A percentile compares a stretch with the other conserved stretches of the same genome.
Evolutionary conservation across 2,329 filamentous ascomycete genomes (phyloP).

Genomic region (Pseudogymnoascus sp.): DNA sequence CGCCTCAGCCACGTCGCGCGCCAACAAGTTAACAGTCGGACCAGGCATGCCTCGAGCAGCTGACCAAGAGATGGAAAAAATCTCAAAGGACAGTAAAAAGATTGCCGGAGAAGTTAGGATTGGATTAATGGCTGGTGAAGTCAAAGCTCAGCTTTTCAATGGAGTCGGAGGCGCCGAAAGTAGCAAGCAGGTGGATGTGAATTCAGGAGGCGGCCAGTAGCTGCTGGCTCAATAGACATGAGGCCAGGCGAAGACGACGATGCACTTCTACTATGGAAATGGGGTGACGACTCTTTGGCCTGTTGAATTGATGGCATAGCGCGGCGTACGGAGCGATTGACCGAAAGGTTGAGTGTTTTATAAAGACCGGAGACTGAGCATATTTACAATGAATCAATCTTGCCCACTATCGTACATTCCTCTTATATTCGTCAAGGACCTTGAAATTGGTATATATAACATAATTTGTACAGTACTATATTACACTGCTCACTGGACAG

Average conservation of each 20-base stretch:
- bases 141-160: conserved; percentile 42
- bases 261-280: background rate
- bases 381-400: conserved; percentile 1
- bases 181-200: background rate
- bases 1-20: conserved; percentile 32
- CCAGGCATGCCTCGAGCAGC: conserved; percentile 18
- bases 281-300: background rate
- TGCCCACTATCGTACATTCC: background rate
- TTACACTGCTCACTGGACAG: background rate
- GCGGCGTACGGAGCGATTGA: conserved; percentile 1
- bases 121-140: conserved; percentile 34
- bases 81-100: conserved; percentile 47
- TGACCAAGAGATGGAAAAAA: conserved; percentile 43
- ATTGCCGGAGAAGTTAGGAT: conserved; percentile 45
- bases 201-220: background rate
- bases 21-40: conserved; percentile 24
- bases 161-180: conserved; percentile 13
- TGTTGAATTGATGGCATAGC: conserved; percentile 5
- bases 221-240: background rate
- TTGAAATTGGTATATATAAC: conserved; percentile 3
- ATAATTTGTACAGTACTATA: background rate
- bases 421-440: background rate
- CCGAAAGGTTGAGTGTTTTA: background rate
- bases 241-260: background rate
- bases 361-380: background rate